These are phyloP conservation scores for Cornus kousa DNA, from an alignment of 148 eudicot genomes.

Conservation along the genomic window DNA sequence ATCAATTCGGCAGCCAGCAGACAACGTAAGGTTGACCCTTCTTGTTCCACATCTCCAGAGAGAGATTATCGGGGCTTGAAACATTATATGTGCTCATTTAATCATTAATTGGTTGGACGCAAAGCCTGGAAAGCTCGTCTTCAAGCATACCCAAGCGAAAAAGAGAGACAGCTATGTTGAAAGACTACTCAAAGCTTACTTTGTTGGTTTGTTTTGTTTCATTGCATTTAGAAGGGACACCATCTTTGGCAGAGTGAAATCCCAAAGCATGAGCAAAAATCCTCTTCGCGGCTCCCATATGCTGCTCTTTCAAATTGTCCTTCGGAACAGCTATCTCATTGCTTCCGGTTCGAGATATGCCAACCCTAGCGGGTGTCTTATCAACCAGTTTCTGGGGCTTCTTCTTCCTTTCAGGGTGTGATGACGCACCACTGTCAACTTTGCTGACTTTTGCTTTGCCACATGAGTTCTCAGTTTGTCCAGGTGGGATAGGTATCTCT, in stretches of 20 bases:
- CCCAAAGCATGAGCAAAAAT: slow-evolving; percentile 90
- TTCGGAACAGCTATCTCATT: slow-evolving; percentile 25
- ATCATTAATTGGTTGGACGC: background rate
- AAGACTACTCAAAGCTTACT: background rate
- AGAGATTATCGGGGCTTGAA: background rate
- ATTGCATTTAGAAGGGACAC: slow-evolving; percentile 21
- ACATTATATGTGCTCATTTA: background rate
- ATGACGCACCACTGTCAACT: slow-evolving; percentile 9
- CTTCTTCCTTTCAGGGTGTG: slow-evolving; percentile 8
- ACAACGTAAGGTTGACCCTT: background rate
- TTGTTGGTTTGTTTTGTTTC: slow-evolving; percentile 17
- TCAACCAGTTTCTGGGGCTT: slow-evolving; percentile 11
- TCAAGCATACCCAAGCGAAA: slow-evolving; percentile 2
- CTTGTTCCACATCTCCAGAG: background rate
- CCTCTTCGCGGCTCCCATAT: slow-evolving; percentile 89
- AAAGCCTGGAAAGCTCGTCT: background rate
- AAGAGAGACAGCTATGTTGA: background rate
- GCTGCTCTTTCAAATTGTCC: slow-evolving; percentile 53
- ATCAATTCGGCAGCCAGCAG: background rate
- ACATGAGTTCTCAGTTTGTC: slow-evolving; percentile 4
- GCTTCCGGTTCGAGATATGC: slow-evolving; percentile 26
- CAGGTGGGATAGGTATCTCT: background rate
- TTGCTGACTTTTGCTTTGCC: slow-evolving; percentile 15
- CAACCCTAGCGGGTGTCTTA: slow-evolving; percentile 14
- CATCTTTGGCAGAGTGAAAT: slow-evolving; percentile 37